A percentile compares a stretch with the other conserved stretches of the same genome.
phyloP scores from a whole-genome alignment of 1,284 basidiomycete genomes.

The Pholiota adiposa region DNA sequence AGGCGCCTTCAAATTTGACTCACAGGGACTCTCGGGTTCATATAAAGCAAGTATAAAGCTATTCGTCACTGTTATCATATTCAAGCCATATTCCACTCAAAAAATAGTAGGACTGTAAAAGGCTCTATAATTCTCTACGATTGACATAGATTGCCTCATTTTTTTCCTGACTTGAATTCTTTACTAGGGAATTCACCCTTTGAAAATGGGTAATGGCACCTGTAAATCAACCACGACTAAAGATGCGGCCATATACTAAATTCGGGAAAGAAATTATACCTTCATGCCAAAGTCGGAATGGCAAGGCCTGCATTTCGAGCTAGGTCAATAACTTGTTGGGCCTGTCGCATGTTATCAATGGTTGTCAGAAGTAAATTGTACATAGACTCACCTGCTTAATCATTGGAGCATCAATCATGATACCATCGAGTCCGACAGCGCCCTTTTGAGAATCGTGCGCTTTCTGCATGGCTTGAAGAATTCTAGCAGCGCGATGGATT shows the following conservation, averaged over 20 bases:
- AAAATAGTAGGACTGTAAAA: too few relatives aligned
- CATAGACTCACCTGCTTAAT: constrained; percentile 70
- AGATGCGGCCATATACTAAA: neutral
- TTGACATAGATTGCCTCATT: too few relatives aligned
- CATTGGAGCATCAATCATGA: constrained; percentile 95
- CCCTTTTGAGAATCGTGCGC: constrained; percentile 49
- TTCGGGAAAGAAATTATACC: neutral
- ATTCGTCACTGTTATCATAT: too few relatives aligned
- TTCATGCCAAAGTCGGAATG: constrained; percentile 46
- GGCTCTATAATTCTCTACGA: too few relatives aligned
- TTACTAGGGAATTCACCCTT: too few relatives aligned
- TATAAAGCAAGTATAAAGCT: too few relatives aligned
- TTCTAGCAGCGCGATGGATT: constrained; percentile 77
- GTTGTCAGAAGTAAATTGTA: neutral
- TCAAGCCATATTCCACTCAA: too few relatives aligned
- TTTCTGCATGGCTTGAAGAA: constrained; percentile 68
- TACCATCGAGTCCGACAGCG: constrained; percentile 61
- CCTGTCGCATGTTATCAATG: constrained; percentile 43
- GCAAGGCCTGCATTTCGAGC: constrained; percentile 67
- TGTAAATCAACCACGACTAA: too few relatives aligned
- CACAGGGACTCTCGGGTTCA: too few relatives aligned
- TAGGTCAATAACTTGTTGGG: constrained; percentile 64
- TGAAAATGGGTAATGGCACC: too few relatives aligned
- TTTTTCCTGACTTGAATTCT: too few relatives aligned
- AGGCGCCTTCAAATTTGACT: too few relatives aligned